These are phyloP conservation scores for Hericium coralloides DNA, from an alignment of 768 basidiomycete genomes.

Conservation along the genomic window DNA sequence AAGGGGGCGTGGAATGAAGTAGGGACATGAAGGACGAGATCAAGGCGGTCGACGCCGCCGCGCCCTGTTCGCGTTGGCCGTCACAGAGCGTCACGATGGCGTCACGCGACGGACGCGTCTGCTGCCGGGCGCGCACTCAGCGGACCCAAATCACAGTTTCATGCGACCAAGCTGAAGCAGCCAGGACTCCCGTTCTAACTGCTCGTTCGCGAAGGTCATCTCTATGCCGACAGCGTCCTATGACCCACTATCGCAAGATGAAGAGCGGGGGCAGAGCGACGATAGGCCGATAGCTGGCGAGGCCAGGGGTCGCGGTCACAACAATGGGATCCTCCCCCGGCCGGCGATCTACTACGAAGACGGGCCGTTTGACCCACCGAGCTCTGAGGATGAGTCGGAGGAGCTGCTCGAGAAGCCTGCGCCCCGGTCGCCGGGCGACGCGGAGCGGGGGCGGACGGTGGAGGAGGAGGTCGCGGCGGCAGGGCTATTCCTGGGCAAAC, in stretches of 20 bases:
- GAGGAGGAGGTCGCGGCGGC: constrained; percentile 20
- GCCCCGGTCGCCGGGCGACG: constrained; percentile 17
- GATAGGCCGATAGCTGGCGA: neutral
- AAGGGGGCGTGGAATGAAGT: neutral
- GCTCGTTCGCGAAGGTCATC: neutral
- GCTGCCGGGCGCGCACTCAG: no score
- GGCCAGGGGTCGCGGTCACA: neutral
- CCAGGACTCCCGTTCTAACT: neutral
- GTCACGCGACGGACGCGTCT: neutral
- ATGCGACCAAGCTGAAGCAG: no score
- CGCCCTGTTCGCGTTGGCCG: neutral
- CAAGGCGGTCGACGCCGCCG: no score
- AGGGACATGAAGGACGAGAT: neutral
- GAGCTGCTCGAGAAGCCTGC: constrained; percentile 40
- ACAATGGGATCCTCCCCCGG: constrained; percentile 1
- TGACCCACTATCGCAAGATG: constrained; percentile 13
- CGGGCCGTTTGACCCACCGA: constrained; percentile 68
- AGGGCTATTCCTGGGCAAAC: constrained; percentile 26
- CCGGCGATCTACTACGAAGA: constrained; percentile 56
- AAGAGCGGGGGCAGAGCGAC: neutral
- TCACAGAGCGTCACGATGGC: no score
- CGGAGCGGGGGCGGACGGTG: constrained; percentile 19
- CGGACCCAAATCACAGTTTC: no score
- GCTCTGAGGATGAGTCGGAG: constrained; percentile 67
- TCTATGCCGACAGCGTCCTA: constrained; percentile 9